Evolutionary conservation across 2,329 filamentous ascomycete species (phyloP), one percentile per base, ranked within the genome.

Genomic region (Aureobasidium namibiae): DNA sequence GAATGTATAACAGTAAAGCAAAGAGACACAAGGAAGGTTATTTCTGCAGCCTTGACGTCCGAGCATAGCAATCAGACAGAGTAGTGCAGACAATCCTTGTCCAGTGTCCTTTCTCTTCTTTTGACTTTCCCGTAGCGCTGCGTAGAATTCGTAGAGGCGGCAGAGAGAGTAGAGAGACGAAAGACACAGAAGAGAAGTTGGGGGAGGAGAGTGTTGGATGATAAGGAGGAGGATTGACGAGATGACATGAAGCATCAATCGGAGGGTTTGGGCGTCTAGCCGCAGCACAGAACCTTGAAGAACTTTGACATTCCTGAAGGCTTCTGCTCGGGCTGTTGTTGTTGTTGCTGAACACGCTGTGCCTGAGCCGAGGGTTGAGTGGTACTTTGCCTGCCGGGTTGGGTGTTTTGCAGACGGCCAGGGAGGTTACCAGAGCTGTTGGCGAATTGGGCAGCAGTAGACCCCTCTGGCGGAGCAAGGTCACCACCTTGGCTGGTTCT

Each of bases 381-480:
- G 13, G 57, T 58, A 36, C 59, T 62, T 45, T 61, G 60, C 56
- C 60, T 61, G 59, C 46, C 57, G 23, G 59, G 53, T 38, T 60
- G 60, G 23, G 49, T 56, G 33, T 53, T 58, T 54, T 56, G 60
- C 16, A 62, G 21, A 36, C 62, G 56, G 5, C 59, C 39, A 21
- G 88, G 83, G 65, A 95, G 82, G 74, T 96, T 94, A 73, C 90
- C 89, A 70, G 88, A 89, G 78, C 90, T 96, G 81, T 90, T 92
- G 78, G 95, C 91, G 81, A 96, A 96, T 73, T 96, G 92, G 66
- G 92, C 92, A 75, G 95, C 90, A 64, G 90, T 96, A 71, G 90
- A 96, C 68, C 88, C 90, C 71, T 92, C 87, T 33, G 64, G 66
- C 67, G 91, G 89, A 65, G 92, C 92, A 70, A 85, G 84, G 73